Percentiles rank a stretch among this genome's conserved stretches.
These are phyloP conservation scores for Pachysandra terminalis DNA, from an alignment of 164 flowering plant species.

Conservation along the genomic window DNA sequence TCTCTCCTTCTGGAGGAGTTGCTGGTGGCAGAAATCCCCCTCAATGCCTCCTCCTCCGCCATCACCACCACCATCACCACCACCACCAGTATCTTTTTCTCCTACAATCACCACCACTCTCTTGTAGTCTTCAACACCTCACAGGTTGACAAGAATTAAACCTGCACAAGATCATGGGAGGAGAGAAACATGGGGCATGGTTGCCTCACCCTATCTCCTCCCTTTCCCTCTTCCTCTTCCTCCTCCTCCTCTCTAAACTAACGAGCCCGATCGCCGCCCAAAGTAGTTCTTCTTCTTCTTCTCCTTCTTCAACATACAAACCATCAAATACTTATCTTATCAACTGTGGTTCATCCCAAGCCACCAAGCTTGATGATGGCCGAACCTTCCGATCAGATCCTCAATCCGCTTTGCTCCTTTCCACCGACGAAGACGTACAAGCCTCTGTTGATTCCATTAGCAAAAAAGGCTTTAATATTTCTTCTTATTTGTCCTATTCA, in stretches of 20 bases:
- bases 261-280: background rate
- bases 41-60: background rate
- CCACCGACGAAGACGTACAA: conserved; percentile 46
- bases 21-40: background rate
- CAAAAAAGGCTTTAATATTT: conserved; percentile 10
- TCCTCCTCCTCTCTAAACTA: conserved; percentile 9
- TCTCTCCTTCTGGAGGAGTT: background rate
- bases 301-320: conserved; percentile 14
- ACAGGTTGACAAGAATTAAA: background rate
- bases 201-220: conserved; percentile 21
- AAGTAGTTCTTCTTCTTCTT: conserved; percentile 4
- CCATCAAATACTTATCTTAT: conserved; percentile 56
- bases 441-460: conserved; percentile 27
- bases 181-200: conserved; percentile 22
- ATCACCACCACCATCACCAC: background rate
- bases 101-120: background rate
- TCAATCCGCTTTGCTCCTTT: conserved; percentile 39
- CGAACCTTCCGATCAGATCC: conserved; percentile 67
- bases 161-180: conserved; percentile 21
- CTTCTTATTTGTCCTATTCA: conserved; percentile 18
- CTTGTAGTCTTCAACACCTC: background rate
- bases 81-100: background rate
- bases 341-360: conserved; percentile 54
- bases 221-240: conserved; percentile 14
- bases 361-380: conserved; percentile 56